Evolutionary conservation across 495 filamentous ascomycete genomes (phyloP).

Genomic region (Neohortaea acidophila): DNA sequence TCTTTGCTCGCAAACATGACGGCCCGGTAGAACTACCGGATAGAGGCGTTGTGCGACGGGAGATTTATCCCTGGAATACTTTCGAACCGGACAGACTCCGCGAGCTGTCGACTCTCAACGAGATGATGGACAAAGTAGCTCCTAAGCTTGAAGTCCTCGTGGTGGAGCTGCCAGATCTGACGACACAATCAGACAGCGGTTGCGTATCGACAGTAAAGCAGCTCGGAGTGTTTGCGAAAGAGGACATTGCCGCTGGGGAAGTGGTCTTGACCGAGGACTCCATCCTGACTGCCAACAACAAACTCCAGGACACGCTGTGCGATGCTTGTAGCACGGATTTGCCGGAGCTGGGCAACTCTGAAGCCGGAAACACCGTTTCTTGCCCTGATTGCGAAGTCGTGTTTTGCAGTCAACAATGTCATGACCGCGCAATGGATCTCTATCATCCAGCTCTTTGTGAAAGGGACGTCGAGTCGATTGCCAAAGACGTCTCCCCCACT

Average conservation of each 20-base stretch:
- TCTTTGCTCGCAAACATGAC: slow-evolving; percentile 4
- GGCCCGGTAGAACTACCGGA: slow-evolving; percentile 35
- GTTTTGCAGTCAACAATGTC: slow-evolving; percentile 69
- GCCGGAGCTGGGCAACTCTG: slow-evolving; percentile 33
- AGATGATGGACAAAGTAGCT: slow-evolving; percentile 45
- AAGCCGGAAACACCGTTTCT: slow-evolving; percentile 21
- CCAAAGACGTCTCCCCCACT: slow-evolving; percentile 56
- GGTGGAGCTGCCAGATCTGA: slow-evolving; percentile 52
- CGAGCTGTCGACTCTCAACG: slow-evolving; percentile 49
- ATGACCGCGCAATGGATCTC: slow-evolving; percentile 47
- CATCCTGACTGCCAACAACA: slow-evolving; percentile 67
- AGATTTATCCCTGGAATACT: slow-evolving; percentile 87
- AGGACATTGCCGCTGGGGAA: slow-evolving; percentile 63
- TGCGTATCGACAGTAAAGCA: slow-evolving; percentile 42
- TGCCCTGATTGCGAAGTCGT: slow-evolving; percentile 70
- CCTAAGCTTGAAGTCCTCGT: slow-evolving; percentile 58
- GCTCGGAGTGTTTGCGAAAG: slow-evolving; percentile 75
- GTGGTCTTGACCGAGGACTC: slow-evolving; percentile 65
- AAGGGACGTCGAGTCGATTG: slow-evolving; percentile 59
- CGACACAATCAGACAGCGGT: slow-evolving; percentile 17
- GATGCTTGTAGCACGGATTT: slow-evolving; percentile 70
- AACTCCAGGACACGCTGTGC: slow-evolving; percentile 63
- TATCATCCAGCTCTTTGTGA: slow-evolving; percentile 86
- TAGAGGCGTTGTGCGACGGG: slow-evolving; percentile 60
- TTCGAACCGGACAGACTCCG: slow-evolving; percentile 77